Conservation (phyloP, 768 basidiomycete species). For the Dacryopinax spathularia region DNA sequence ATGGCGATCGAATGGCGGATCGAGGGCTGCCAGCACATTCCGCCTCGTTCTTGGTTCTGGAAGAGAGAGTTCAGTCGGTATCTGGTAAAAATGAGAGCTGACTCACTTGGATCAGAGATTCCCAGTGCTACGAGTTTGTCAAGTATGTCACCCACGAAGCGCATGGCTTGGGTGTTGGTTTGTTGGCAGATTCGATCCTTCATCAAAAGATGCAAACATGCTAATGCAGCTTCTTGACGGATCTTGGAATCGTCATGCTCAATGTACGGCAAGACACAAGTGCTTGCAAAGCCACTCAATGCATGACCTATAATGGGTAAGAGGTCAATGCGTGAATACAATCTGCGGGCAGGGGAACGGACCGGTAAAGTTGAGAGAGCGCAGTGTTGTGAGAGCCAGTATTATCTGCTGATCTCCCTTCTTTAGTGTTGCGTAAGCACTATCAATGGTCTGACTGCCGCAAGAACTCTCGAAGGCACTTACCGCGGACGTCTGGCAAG, state of each 20-base stretch:
- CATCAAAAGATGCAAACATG: slow-evolving; percentile 83
- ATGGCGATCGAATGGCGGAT: slow-evolving; percentile 91
- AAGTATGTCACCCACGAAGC: slow-evolving; percentile 94
- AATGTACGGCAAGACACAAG: slow-evolving; percentile 78
- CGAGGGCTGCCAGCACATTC: slow-evolving; percentile 71
- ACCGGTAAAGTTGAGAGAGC: slow-evolving; percentile 91
- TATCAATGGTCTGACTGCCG: not conserved
- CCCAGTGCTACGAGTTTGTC: slow-evolving; percentile 91
- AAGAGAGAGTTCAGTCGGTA: slow-evolving; percentile 4
- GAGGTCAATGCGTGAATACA: slow-evolving; percentile 3
- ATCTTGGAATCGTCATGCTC: slow-evolving; percentile 85
- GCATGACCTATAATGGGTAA: slow-evolving; percentile 60
- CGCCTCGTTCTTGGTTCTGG: slow-evolving; percentile 71
- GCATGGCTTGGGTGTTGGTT: slow-evolving; percentile 88
- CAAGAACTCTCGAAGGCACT: slow-evolving; percentile 38
- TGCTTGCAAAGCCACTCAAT: slow-evolving; percentile 89
- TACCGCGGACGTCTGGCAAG: slow-evolving; percentile 55
- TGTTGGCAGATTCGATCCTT: slow-evolving; percentile 93
- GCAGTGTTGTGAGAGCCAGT: slow-evolving; percentile 73
- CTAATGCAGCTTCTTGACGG: slow-evolving; percentile 74
- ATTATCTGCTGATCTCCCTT: slow-evolving; percentile 35
- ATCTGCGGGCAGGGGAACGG: slow-evolving; percentile 13
- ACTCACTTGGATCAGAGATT: slow-evolving; percentile 95
- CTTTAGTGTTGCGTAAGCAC: slow-evolving; percentile 7
- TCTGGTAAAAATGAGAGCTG: not conserved